These are phyloP conservation scores for Borovskyia barvae DNA, from an alignment of 208 protist species.

Conservation along the genomic window DNA sequence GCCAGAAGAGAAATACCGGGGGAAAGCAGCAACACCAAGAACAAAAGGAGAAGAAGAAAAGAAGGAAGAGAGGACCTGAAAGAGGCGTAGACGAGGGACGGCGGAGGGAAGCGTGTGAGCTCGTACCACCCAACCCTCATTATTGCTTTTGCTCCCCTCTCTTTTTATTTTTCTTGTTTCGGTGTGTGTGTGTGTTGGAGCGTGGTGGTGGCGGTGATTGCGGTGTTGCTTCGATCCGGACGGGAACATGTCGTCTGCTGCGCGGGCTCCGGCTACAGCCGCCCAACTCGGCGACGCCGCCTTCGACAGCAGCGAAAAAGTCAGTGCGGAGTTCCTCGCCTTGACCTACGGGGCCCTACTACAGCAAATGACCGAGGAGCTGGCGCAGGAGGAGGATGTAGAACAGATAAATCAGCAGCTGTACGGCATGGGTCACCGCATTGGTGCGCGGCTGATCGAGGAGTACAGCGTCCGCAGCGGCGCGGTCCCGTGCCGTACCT, in stretches of 20 bases:
- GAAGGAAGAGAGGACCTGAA: no score
- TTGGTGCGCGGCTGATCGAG: slow-evolving; percentile 95
- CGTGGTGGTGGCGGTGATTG: no score
- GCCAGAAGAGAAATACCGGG: no score
- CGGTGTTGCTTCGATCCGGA: no score
- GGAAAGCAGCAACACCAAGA: no score
- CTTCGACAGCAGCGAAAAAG: slow-evolving; percentile 70
- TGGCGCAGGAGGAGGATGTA: slow-evolving; percentile 88
- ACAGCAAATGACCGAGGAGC: slow-evolving; percentile 95
- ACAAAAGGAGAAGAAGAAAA: no score
- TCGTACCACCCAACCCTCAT: background rate
- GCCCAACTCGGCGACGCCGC: slow-evolving; percentile 65
- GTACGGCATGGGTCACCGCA: slow-evolving; percentile 96
- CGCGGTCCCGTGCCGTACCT: slow-evolving; percentile 80
- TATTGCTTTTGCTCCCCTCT: background rate
- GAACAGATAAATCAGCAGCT: slow-evolving; percentile 95
- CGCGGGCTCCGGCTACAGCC: slow-evolving; percentile 7
- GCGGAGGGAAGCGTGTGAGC: no score
- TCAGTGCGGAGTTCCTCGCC: slow-evolving; percentile 96
- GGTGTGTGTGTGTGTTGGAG: background rate
- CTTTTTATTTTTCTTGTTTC: background rate
- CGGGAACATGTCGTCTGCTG: slow-evolving; percentile 14
- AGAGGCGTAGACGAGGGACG: no score
- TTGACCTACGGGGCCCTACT: slow-evolving; percentile 97
- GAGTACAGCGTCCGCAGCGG: slow-evolving; percentile 94